Percentiles rank a stretch among this genome's conserved stretches.
Conservation (phyloP, 2,329 filamentous ascomycete species). For the Trichoderma koningiopsis region DNA sequence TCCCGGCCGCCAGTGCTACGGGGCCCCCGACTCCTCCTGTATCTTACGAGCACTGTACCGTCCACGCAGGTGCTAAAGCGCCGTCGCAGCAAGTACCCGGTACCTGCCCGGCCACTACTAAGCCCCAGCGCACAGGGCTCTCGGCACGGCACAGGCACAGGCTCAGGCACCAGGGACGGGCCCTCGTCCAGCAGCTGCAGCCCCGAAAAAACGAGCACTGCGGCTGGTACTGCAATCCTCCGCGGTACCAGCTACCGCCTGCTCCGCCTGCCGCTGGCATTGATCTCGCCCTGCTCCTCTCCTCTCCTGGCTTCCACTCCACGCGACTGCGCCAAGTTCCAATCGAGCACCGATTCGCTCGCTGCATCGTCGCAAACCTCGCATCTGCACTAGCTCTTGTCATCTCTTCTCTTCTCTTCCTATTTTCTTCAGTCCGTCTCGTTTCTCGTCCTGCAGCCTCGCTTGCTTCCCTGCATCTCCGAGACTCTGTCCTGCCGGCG, state of each 20-base stretch:
- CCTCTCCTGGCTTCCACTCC: slow-evolving; percentile 2
- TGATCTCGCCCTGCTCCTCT: background rate
- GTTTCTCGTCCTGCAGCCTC: background rate
- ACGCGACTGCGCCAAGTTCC: background rate
- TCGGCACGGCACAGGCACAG: slow-evolving; percentile 10
- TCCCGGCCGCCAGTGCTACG: slow-evolving; percentile 18
- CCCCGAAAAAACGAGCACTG: background rate
- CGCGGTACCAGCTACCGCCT: background rate
- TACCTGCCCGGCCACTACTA: background rate
- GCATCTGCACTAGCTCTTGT: background rate
- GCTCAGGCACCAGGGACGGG: slow-evolving; percentile 5
- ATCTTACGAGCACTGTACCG: background rate
- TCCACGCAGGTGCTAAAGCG: background rate
- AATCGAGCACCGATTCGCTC: background rate
- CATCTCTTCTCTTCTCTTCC: slow-evolving; percentile 2
- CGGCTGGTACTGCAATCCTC: background rate
- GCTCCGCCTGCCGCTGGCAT: background rate
- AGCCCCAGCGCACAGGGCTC: slow-evolving; percentile 11
- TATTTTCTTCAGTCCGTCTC: background rate
- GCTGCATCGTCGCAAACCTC: background rate
- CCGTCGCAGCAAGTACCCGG: background rate
- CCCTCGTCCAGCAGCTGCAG: background rate
- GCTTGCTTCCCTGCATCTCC: background rate
- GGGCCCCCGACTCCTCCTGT: slow-evolving; percentile 10
- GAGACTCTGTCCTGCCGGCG: slow-evolving; percentile 10